These are phyloP conservation scores for Geoglossum cookeanum DNA, from an alignment of 2,329 filamentous ascomycete genomes.

Conservation along the genomic window DNA sequence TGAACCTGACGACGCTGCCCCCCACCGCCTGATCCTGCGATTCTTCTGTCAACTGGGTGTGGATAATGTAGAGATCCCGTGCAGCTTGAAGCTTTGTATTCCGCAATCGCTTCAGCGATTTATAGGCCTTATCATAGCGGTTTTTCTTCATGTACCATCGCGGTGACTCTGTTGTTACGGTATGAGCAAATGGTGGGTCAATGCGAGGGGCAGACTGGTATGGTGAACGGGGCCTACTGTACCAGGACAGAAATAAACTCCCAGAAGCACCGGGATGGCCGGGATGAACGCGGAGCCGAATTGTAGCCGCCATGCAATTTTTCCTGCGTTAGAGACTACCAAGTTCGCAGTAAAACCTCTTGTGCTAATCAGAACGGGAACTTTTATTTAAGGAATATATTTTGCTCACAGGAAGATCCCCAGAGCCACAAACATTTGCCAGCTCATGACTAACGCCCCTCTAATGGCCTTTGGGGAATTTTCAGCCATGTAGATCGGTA, in stretches of 20 bases:
- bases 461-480: conserved; percentile 35
- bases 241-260: conserved; percentile 28
- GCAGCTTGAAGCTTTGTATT: conserved; percentile 25
- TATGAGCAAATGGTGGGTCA: too few species aligned
- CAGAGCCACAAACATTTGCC: conserved; percentile 33
- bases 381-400: too few species aligned
- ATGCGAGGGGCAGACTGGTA: too few species aligned
- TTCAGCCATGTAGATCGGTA: conserved; percentile 35
- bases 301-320: conserved; percentile 43
- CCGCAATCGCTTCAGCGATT: conserved; percentile 24
- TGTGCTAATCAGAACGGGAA: too few species aligned
- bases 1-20: conserved; percentile 4
- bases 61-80: conserved; percentile 26
- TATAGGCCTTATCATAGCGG: conserved; percentile 22
- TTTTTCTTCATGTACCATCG: conserved; percentile 29
- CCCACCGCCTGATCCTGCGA: too few species aligned
- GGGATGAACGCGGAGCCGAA: conserved; percentile 46
- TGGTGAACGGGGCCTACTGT: too few species aligned
- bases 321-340: conserved; percentile 38
- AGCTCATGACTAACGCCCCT: conserved; percentile 30
- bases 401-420: conserved; percentile 36
- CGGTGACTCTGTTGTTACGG: conserved; percentile 18
- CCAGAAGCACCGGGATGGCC: conserved; percentile 37
- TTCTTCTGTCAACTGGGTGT: conserved; percentile 17
- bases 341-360: conserved; percentile 43